Evolutionary conservation across 805 yeast genomes (phyloP).

Genomic region (Starmera amethionina): DNA sequence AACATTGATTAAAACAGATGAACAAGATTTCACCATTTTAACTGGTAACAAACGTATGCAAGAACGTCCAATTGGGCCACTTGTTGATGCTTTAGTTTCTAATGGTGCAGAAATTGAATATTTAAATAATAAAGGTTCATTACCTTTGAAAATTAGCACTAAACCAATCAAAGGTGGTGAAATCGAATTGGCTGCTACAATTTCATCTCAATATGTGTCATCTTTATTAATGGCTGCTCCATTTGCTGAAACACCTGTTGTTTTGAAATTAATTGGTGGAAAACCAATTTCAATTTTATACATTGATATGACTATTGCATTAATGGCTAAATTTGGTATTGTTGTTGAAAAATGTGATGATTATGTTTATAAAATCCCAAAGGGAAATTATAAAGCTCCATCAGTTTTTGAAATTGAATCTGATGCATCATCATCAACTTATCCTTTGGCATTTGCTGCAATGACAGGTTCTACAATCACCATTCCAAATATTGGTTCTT

Average conservation of each 20-base stretch:
- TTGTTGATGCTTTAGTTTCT: slow-evolving; percentile 78
- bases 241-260: slow-evolving; percentile 81
- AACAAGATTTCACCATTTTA: slow-evolving; percentile 30
- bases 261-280: slow-evolving; percentile 85
- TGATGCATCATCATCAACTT: slow-evolving; percentile 96
- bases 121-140: slow-evolving; percentile 65
- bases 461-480: slow-evolving; percentile 89
- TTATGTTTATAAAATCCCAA: slow-evolving; percentile 85
- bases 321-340: slow-evolving; percentile 91
- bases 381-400: slow-evolving; percentile 74
- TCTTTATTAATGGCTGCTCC: slow-evolving; percentile 97
- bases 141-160: slow-evolving; percentile 69
- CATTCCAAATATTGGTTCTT: slow-evolving; percentile 86
- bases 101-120: slow-evolving; percentile 76
- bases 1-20: slow-evolving; percentile 54
- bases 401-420: slow-evolving; percentile 82
- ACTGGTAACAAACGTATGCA: slow-evolving; percentile 98
- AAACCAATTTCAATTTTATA: slow-evolving; percentile 93
- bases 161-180: slow-evolving; percentile 83
- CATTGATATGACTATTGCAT: slow-evolving; percentile 92
- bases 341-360: slow-evolving; percentile 66
- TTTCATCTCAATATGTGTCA: slow-evolving; percentile 95
- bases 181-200: slow-evolving; percentile 90
- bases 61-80: slow-evolving; percentile 93
- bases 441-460: slow-evolving; percentile 96